phyloP scores from a whole-genome alignment of 805 yeast species.

The Kurtzmaniella cleridarum region DNA sequence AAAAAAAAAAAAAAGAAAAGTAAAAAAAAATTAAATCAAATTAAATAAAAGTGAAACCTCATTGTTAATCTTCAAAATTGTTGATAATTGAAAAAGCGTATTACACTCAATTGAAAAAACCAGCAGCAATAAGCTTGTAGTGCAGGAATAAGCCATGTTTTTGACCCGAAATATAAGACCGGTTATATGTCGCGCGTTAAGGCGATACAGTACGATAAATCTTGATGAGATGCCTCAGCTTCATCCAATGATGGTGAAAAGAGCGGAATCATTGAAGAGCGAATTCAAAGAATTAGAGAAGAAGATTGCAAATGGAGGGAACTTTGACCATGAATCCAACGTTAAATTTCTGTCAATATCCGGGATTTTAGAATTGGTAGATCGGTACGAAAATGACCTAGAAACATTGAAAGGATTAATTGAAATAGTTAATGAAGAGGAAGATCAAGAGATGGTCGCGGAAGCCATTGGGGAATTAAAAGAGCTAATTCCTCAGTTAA shows the following conservation, averaged over 20 bases:
- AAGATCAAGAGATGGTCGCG: conserved; percentile 36
- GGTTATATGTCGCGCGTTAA: background rate
- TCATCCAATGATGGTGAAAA: conserved; percentile 34
- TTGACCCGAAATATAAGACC: background rate
- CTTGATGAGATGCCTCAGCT: conserved; percentile 16
- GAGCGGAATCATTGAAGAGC: conserved; percentile 27
- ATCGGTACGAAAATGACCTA: conserved; percentile 20
- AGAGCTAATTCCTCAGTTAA: conserved; percentile 40
- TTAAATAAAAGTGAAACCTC: background rate
- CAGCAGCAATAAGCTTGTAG: no score
- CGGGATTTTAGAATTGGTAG: conserved; percentile 26
- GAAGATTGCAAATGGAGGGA: conserved; percentile 10
- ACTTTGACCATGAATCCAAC: conserved; percentile 29
- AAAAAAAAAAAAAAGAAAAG: background rate
- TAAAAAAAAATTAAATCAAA: background rate
- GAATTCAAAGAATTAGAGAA: conserved; percentile 25
- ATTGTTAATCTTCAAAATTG: background rate
- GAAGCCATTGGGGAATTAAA: conserved; percentile 64
- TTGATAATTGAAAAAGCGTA: background rate
- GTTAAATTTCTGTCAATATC: conserved; percentile 28
- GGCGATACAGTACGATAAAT: background rate
- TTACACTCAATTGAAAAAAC: background rate
- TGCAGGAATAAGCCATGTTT: background rate
- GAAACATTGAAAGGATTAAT: conserved; percentile 19
- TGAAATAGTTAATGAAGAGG: conserved; percentile 18